These are phyloP conservation scores for Lantana camara DNA, from an alignment of 257 asterid genomes.

Conservation along the genomic window DNA sequence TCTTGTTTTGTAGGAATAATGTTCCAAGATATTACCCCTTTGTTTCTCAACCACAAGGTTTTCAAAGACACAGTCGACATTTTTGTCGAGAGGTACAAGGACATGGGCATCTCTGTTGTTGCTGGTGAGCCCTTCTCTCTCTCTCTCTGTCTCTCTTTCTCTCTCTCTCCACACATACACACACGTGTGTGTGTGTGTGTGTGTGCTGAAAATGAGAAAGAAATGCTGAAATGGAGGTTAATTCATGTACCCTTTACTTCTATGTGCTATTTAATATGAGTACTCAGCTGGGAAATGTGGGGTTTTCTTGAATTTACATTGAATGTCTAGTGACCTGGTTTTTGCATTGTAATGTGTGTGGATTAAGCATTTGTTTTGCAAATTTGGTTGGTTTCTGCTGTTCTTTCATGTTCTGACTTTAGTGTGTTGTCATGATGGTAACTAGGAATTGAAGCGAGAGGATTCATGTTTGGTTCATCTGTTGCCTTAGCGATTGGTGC, in stretches of 20 bases:
- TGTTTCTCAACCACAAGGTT: constrained; percentile 71
- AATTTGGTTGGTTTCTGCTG: too few relatives aligned
- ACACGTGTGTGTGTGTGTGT: neutral
- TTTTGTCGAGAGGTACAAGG: constrained; percentile 79
- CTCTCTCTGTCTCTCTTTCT: too few relatives aligned
- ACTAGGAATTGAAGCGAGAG: constrained; percentile 82
- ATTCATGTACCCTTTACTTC: neutral
- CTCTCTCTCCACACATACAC: neutral
- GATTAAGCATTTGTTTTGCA: too few relatives aligned
- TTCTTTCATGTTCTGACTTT: neutral
- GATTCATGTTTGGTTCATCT: constrained; percentile 81
- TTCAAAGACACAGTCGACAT: constrained; percentile 80
- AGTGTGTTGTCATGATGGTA: neutral
- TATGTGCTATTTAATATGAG: neutral
- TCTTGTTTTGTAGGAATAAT: constrained; percentile 59
- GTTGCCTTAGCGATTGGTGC: constrained; percentile 85
- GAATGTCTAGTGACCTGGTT: too few relatives aligned
- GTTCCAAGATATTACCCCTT: constrained; percentile 86
- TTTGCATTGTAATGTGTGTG: too few relatives aligned
- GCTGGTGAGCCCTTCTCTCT: constrained; percentile 53
- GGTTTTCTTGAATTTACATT: neutral
- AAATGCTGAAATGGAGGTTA: neutral
- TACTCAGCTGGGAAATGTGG: constrained; percentile 11
- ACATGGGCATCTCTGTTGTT: constrained; percentile 81
- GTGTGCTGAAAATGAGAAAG: neutral